These are phyloP conservation scores for Backusella morwellensis DNA, from an alignment of 192 early-diverging fungal species.

Conservation along the genomic window DNA sequence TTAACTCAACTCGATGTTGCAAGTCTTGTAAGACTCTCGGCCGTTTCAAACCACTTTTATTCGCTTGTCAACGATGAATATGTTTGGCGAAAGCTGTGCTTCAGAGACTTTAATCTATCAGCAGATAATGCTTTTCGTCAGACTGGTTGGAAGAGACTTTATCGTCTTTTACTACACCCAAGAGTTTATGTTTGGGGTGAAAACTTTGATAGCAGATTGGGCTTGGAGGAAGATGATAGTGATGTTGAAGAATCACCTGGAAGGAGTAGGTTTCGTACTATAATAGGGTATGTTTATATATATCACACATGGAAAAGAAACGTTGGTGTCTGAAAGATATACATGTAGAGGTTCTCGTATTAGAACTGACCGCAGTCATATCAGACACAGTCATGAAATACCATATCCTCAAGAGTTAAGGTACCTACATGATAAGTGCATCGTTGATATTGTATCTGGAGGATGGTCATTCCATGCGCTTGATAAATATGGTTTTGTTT, in stretches of 20 bases:
- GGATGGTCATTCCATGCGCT: slow-evolving; percentile 40
- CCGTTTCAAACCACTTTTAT: slow-evolving; percentile 1
- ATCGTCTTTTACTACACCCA: slow-evolving; percentile 6
- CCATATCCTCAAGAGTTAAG: slow-evolving; percentile 20
- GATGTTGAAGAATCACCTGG: not conserved
- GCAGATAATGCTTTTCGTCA: slow-evolving; percentile 18
- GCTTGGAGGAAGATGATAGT: not conserved
- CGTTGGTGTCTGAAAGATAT: not conserved
- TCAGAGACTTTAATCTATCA: slow-evolving; percentile 14
- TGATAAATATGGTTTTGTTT: slow-evolving; percentile 26
- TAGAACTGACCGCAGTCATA: not conserved
- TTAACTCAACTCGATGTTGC: slow-evolving; percentile 5
- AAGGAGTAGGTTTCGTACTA: not conserved
- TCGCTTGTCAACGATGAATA: slow-evolving; percentile 15
- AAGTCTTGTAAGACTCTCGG: slow-evolving; percentile 11
- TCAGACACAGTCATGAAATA: not conserved
- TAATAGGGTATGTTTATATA: not conserved
- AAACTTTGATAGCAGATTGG: slow-evolving; percentile 21
- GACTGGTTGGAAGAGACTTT: slow-evolving; percentile 31
- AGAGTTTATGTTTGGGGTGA: slow-evolving; percentile 34
- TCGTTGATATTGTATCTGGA: slow-evolving; percentile 34
- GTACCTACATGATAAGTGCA: slow-evolving; percentile 21
- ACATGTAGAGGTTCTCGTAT: not conserved
- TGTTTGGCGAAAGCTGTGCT: slow-evolving; percentile 19
- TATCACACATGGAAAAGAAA: not conserved